Evolutionary conservation across 768 basidiomycete genomes (phyloP).

Genomic region (Russula earlei): DNA sequence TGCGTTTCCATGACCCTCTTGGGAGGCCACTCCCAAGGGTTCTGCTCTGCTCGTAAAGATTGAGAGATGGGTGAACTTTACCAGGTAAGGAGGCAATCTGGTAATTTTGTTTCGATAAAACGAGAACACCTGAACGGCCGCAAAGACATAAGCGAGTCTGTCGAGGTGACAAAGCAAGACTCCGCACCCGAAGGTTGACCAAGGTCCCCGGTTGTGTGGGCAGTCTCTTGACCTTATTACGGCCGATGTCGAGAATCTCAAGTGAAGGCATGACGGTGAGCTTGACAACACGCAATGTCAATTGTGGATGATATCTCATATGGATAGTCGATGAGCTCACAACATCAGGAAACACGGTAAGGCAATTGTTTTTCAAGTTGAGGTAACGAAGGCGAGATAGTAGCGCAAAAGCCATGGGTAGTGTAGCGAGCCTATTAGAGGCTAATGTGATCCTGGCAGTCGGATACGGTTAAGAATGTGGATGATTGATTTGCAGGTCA

Average conservation of each 20-base stretch:
- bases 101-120: slow-evolving; percentile 79
- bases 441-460: slow-evolving; percentile 68
- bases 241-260: slow-evolving; percentile 90
- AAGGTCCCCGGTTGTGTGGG: slow-evolving; percentile 77
- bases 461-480: not conserved
- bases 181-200: slow-evolving; percentile 56
- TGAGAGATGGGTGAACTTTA: slow-evolving; percentile 59
- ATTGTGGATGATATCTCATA: not conserved
- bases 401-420: slow-evolving; percentile 66
- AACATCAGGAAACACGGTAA: slow-evolving; percentile 77
- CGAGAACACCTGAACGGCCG: slow-evolving; percentile 61
- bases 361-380: slow-evolving; percentile 77
- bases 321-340: slow-evolving; percentile 40
- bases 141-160: not conserved
- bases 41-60: slow-evolving; percentile 82
- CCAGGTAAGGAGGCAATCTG: slow-evolving; percentile 69
- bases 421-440: slow-evolving; percentile 69
- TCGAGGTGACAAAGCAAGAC: not conserved
- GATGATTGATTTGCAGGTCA: slow-evolving; percentile 20
- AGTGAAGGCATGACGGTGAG: slow-evolving; percentile 76
- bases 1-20: slow-evolving; percentile 40
- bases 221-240: slow-evolving; percentile 78
- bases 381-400: slow-evolving; percentile 73
- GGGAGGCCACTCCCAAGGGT: slow-evolving; percentile 93
- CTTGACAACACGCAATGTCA: slow-evolving; percentile 31